Conservation (phyloP, 208 protist species). For the Acanthamoeba castellanii region DNA sequence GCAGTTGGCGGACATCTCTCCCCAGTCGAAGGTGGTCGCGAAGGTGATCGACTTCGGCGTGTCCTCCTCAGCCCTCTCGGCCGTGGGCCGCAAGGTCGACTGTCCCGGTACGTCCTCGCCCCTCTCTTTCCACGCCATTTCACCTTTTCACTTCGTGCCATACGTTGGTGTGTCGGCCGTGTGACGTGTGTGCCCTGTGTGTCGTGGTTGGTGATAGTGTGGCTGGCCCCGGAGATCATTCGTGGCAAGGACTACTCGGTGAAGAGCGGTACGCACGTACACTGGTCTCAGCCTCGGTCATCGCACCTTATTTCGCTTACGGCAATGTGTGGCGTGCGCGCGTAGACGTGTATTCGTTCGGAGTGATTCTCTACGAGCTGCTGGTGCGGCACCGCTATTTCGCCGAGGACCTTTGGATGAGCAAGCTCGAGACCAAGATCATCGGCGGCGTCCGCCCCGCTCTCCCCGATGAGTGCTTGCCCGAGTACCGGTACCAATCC, state of each 20-base stretch:
- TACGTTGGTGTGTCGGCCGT: neutral
- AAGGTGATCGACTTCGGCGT: constrained; percentile 73
- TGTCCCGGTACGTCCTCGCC: constrained; percentile 51
- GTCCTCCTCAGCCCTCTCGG: neutral
- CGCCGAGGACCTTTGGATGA: constrained; percentile 71
- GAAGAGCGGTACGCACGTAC: constrained; percentile 54
- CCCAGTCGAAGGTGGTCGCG: constrained; percentile 23
- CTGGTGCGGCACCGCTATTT: constrained; percentile 75
- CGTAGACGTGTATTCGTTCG: constrained; percentile 79
- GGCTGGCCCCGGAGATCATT: constrained; percentile 83
- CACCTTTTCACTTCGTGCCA: neutral
- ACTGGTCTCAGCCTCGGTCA: neutral
- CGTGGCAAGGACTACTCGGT: constrained; percentile 77
- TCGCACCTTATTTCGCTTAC: too few relatives aligned
- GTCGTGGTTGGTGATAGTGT: constrained; percentile 33
- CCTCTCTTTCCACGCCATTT: neutral
- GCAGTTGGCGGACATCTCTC: constrained; percentile 48
- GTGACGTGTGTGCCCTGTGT: neutral
- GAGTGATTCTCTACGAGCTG: constrained; percentile 81
- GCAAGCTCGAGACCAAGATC: constrained; percentile 73
- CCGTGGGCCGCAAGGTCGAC: constrained; percentile 66
- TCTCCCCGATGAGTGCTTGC: constrained; percentile 62
- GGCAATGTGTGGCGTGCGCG: neutral
- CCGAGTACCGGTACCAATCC: constrained; percentile 57
- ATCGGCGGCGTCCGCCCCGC: constrained; percentile 71